Evolutionary conservation across 148 eudicot genomes (phyloP).

Genomic region (Polygonum aviculare): DNA sequence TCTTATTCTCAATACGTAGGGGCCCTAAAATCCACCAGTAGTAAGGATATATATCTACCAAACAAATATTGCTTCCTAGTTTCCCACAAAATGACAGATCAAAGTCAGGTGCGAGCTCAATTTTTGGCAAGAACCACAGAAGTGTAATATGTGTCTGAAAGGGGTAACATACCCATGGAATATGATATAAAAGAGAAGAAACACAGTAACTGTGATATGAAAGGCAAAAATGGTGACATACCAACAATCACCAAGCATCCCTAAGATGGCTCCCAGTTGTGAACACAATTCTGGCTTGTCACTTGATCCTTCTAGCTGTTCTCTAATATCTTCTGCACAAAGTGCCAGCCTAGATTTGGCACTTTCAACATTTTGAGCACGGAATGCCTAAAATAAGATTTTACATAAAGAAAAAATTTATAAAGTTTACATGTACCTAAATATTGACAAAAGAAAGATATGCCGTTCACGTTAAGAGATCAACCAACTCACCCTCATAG

Average conservation of each 20-base stretch:
- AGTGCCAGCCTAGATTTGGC: constrained; percentile 86
- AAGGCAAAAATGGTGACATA: constrained; percentile 18
- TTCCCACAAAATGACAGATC: background rate
- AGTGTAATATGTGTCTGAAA: background rate
- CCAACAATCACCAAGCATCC: constrained; percentile 98
- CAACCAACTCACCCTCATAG: constrained; percentile 76
- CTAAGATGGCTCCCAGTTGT: constrained; percentile 89
- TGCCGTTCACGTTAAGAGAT: background rate
- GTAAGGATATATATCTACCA: background rate
- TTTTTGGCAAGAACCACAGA: constrained; percentile 2
- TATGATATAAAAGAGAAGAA: background rate
- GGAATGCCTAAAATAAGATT: constrained; percentile 60
- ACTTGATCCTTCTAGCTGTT: constrained; percentile 53
- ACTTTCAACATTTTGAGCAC: constrained; percentile 82
- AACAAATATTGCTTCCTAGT: background rate
- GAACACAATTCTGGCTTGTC: constrained; percentile 79
- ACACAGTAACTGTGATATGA: background rate
- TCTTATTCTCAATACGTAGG: background rate
- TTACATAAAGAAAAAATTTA: background rate
- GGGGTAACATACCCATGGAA: background rate
- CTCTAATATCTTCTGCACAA: constrained; percentile 81
- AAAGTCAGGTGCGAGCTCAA: background rate
- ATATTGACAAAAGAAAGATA: background rate
- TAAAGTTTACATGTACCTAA: background rate
- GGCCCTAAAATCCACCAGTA: background rate